A percentile compares a stretch with the other conserved stretches of the same genome.
These are phyloP conservation scores for Pseudocohnilembus persalinus DNA, from an alignment of 169 alveolate species.

Conservation along the genomic window DNA sequence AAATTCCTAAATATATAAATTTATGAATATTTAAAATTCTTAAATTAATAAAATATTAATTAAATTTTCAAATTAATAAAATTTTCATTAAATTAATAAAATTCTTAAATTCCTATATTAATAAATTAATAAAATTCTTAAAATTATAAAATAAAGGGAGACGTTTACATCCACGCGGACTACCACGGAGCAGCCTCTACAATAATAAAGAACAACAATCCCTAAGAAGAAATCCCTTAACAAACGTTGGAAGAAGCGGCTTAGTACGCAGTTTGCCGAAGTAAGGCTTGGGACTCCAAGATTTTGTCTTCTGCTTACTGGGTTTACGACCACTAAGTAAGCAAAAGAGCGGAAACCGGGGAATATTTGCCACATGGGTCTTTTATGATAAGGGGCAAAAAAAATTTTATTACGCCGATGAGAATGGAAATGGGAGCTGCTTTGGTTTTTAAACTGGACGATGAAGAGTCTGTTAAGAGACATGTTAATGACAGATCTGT, in stretches of 20 bases:
- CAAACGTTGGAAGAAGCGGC: conserved; percentile 85
- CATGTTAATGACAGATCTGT: conserved; percentile 44
- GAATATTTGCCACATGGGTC: conserved; percentile 92
- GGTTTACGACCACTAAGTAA: conserved; percentile 95
- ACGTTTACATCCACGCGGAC: conserved; percentile 96
- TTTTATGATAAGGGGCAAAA: conserved; percentile 96
- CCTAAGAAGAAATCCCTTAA: conserved; percentile 61
- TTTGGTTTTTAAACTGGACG: conserved; percentile 60
- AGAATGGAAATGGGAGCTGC: conserved; percentile 95
- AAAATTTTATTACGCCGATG: conserved; percentile 89
- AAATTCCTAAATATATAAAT: too few species aligned
- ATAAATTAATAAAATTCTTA: not conserved
- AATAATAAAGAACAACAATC: conserved; percentile 88
- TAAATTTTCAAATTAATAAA: not conserved
- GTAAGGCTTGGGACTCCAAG: conserved; percentile 95
- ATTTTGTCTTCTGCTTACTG: conserved; percentile 94
- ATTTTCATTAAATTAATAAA: not conserved
- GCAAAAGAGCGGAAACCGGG: conserved; percentile 97
- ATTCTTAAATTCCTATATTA: too few species aligned
- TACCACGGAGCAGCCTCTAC: conserved; percentile 98
- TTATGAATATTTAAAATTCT: too few species aligned
- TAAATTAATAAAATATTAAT: not conserved
- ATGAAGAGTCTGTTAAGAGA: conserved; percentile 47
- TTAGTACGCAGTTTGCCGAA: conserved; percentile 84
- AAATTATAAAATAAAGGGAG: conserved; percentile 64